Percentiles rank a stretch among this genome's conserved stretches.
Evolutionary conservation across 2,329 filamentous ascomycete species (phyloP).

Genomic region (Fusarium denticulatum): DNA sequence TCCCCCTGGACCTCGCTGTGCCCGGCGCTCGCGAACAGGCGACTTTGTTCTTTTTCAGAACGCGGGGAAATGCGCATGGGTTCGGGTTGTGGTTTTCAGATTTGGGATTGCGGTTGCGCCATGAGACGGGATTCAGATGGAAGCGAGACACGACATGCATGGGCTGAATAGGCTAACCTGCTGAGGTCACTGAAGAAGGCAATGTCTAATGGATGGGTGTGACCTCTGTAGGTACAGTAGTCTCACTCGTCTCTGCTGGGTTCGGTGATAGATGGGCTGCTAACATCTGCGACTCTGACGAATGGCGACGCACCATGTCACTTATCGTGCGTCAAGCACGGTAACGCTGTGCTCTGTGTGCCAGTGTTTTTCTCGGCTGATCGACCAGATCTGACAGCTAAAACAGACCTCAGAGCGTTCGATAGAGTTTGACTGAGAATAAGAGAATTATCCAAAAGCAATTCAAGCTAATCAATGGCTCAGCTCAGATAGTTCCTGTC

Average conservation of each 20-base stretch:
- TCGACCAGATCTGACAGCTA: neutral
- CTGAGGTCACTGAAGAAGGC: slow-evolving; percentile 14
- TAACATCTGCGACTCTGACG: slow-evolving; percentile 24
- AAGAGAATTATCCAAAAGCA: neutral
- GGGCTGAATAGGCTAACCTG: neutral
- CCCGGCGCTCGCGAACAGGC: slow-evolving; percentile 26
- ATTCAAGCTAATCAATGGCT: neutral
- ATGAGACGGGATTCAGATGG: slow-evolving; percentile 19
- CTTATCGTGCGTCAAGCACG: slow-evolving; percentile 32
- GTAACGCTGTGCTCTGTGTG: slow-evolving; percentile 1
- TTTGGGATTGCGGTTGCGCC: slow-evolving; percentile 12
- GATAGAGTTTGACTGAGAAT: neutral
- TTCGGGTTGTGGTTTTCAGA: slow-evolving; percentile 10
- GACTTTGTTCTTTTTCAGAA: slow-evolving; percentile 26
- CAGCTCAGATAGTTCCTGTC: neutral
- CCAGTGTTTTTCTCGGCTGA: slow-evolving; percentile 2
- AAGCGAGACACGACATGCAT: slow-evolving; percentile 28
- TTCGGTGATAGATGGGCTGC: slow-evolving; percentile 13
- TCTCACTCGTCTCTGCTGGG: slow-evolving; percentile 16
- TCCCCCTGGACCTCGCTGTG: slow-evolving; percentile 23
- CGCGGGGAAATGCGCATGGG: slow-evolving; percentile 38
- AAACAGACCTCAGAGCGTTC: neutral
- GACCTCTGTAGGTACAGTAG: neutral
- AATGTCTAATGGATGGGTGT: slow-evolving; percentile 5
- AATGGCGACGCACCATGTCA: slow-evolving; percentile 39